These are phyloP conservation scores for Monosporascus sp. DNA, from an alignment of 2,329 filamentous ascomycete genomes.

Conservation along the genomic window DNA sequence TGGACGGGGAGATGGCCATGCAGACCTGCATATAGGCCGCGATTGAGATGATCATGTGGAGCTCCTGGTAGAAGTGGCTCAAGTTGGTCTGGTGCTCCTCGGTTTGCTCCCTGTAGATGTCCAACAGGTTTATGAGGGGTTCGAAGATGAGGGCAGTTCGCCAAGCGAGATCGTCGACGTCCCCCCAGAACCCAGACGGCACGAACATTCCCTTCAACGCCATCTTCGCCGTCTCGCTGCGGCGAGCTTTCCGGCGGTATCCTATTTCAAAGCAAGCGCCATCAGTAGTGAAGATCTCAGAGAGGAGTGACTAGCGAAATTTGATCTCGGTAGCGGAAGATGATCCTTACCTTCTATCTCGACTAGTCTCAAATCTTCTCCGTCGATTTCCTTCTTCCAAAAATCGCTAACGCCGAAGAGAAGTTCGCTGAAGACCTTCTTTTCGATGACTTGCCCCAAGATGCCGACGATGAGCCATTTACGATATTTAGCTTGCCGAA, in stretches of 20 bases:
- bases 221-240: slow-evolving; percentile 23
- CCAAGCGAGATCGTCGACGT: slow-evolving; percentile 30
- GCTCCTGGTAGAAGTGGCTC: slow-evolving; percentile 17
- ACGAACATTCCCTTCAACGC: slow-evolving; percentile 19
- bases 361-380: slow-evolving; percentile 26
- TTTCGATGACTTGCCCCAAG: slow-evolving; percentile 33
- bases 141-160: slow-evolving; percentile 30
- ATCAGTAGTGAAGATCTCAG: not conserved
- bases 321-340: no score
- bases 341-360: slow-evolving; percentile 27
- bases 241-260: slow-evolving; percentile 30
- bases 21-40: slow-evolving; percentile 25
- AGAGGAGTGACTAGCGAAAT: no score
- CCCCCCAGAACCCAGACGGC: slow-evolving; percentile 31
- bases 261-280: slow-evolving; percentile 17
- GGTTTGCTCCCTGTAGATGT: not conserved
- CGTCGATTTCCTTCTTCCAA: slow-evolving; percentile 22
- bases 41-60: slow-evolving; percentile 22
- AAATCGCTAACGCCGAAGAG: slow-evolving; percentile 33
- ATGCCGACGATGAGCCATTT: slow-evolving; percentile 32
- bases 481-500: slow-evolving; percentile 24
- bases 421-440: slow-evolving; percentile 32
- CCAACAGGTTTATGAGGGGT: slow-evolving; percentile 31
- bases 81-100: slow-evolving; percentile 1
- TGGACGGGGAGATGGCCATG: slow-evolving; percentile 21